Percentiles rank a stretch among this genome's conserved stretches.
Conservation (phyloP, 306 rosid species). For the Fagus sylvatica region DNA sequence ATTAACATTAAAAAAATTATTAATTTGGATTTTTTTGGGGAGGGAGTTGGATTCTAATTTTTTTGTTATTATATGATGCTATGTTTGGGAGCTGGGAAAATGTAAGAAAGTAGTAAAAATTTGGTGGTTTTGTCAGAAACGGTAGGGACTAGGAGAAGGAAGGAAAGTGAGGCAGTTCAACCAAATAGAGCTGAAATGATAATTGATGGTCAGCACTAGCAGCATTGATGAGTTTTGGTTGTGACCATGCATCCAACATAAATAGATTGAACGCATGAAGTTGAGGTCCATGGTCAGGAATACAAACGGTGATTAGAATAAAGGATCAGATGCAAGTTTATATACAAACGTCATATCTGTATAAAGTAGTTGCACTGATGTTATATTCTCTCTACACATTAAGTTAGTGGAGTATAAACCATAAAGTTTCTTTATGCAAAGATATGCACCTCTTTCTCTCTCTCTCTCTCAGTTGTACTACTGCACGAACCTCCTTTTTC, state of each 20-base stretch:
- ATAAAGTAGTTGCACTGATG: slow-evolving; percentile 40
- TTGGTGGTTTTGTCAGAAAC: too few species aligned
- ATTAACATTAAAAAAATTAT: too few species aligned
- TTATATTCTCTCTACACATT: slow-evolving; percentile 42
- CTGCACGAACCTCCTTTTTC: slow-evolving; percentile 57
- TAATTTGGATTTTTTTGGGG: too few species aligned
- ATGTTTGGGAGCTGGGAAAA: too few species aligned
- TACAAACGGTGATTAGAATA: slow-evolving; percentile 20
- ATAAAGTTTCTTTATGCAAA: slow-evolving; percentile 74
- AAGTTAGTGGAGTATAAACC: slow-evolving; percentile 67
- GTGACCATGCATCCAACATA: background rate
- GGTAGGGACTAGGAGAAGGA: too few species aligned
- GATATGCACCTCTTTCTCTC: slow-evolving; percentile 34
- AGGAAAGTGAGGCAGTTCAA: too few species aligned
- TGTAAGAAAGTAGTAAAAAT: too few species aligned
- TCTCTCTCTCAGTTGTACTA: slow-evolving; percentile 4
- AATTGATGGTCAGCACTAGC: background rate
- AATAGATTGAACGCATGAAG: slow-evolving; percentile 22
- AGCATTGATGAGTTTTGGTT: background rate
- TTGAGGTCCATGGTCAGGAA: too few species aligned
- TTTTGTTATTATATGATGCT: too few species aligned
- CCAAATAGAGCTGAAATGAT: too few species aligned
- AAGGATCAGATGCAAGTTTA: slow-evolving; percentile 33
- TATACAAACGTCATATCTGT: slow-evolving; percentile 30
- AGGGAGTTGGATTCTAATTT: too few species aligned